Evolutionary conservation across 1,284 basidiomycete genomes (phyloP), one percentile per base, ranked within the genome.

Genomic region (Ustilago shanxiensis): DNA sequence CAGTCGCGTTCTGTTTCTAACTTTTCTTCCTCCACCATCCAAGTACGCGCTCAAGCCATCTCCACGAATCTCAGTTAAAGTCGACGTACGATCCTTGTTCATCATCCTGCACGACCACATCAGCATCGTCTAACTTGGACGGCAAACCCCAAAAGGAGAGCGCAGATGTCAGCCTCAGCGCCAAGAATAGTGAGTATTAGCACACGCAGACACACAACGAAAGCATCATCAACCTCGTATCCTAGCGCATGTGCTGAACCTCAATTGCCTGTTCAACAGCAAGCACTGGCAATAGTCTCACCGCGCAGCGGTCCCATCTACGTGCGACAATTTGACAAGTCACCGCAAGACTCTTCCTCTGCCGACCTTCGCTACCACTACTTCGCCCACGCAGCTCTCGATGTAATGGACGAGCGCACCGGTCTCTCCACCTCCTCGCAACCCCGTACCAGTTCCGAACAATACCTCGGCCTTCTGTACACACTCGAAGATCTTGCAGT

Each of bases 401-500:
- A 87, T 63, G 80, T 83, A 22, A 83, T 87, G 45, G 86, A 87
- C 39, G 85, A 87, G 54, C 79, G 85, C 56, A 83, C 44, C 63
- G 60, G 55, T 20, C 35, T 22, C 11, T 29, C 33, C 13, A 9
- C 39, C 10, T 51, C n/a, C 14, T n/a, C 45, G 57, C 18, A 11
- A 13, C 60, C 64, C 6, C 73, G 79, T 29, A 72, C 77, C 61
- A 80, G 72, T 31, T 72, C 76, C 1, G 86, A 87, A 29, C 80
- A 81, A 39, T 87, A 87, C 66, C 74, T 86, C 11, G 86, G 86
- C 2, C 60, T 87, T 37, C 78, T 87, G 4, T 84, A 83, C 58
- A 84, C 84, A 0, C 81, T 86, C 72, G 86, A 87, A 47, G 86
- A 87, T 60, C 78, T 86, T 44, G 86, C 86, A 0, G 74, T 87